phyloP scores from a whole-genome alignment of 2,329 filamentous ascomycete genomes.

The Cercospora beticola region DNA sequence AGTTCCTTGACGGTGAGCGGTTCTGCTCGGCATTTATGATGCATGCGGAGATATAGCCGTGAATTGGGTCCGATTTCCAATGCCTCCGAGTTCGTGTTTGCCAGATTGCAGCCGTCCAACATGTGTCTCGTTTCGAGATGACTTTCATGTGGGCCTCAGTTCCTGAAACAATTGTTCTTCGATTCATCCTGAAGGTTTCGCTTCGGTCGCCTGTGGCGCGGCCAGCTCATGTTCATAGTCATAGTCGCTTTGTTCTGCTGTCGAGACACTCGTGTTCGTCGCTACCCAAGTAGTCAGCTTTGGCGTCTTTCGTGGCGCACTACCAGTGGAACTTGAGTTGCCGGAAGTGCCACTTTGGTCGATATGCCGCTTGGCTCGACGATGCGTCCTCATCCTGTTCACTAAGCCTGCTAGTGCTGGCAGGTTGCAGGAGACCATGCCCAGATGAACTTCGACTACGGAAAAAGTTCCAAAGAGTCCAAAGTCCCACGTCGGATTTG shows the following conservation, averaged over 20 bases:
- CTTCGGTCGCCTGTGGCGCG: too few relatives aligned
- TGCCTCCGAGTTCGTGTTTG: neutral
- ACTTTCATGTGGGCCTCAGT: neutral
- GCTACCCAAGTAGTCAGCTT: neutral
- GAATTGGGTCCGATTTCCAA: neutral
- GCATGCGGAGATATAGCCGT: neutral
- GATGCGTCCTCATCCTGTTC: slow-evolving; percentile 10
- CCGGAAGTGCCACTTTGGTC: neutral
- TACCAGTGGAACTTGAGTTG: neutral
- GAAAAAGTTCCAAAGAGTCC: slow-evolving; percentile 14
- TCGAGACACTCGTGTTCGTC: neutral
- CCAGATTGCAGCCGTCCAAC: neutral
- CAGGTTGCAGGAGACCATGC: slow-evolving; percentile 17
- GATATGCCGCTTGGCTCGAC: neutral
- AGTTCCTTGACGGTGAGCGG: neutral
- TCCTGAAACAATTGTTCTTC: neutral
- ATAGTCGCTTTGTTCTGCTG: neutral
- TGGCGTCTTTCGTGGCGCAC: neutral
- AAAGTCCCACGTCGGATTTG: slow-evolving; percentile 20
- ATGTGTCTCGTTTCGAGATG: neutral
- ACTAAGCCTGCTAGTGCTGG: slow-evolving; percentile 18
- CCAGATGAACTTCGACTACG: slow-evolving; percentile 16
- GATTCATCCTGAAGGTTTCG: neutral
- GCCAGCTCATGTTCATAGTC: neutral
- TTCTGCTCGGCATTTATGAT: neutral